Conservation (phyloP, 139 green algal genomes). For the Chlorella sp. region DNA sequence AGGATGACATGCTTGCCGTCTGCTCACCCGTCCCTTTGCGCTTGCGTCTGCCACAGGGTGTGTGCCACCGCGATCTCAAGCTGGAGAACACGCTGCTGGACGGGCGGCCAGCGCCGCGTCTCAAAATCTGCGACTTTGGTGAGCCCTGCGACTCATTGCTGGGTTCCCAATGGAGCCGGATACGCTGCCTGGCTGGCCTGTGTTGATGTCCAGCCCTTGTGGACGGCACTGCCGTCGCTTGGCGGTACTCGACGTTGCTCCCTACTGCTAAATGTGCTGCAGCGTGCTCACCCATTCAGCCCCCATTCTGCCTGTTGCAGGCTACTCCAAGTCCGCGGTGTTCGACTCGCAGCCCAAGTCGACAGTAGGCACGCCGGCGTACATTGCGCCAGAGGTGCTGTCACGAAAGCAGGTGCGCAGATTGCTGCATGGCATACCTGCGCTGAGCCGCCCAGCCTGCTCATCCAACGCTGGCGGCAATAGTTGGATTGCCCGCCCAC, state of each 20-base stretch:
- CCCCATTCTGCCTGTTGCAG: background rate
- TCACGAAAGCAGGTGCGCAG: slow-evolving; percentile 23
- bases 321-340: slow-evolving; percentile 60
- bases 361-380: slow-evolving; percentile 99
- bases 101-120: slow-evolving; percentile 72
- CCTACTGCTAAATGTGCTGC: too few relatives aligned
- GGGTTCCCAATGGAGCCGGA: too few relatives aligned
- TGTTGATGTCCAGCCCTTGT: too few relatives aligned
- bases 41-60: slow-evolving; percentile 61
- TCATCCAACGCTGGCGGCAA: background rate
- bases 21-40: background rate
- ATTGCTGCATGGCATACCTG: background rate
- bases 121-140: slow-evolving; percentile 99
- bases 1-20: too few relatives aligned
- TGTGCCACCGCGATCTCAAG: slow-evolving; percentile 98
- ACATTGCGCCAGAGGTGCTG: slow-evolving; percentile 93
- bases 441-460: background rate
- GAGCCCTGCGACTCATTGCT: background rate
- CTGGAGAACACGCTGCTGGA: slow-evolving; percentile 99
- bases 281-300: too few relatives aligned
- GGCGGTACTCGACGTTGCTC: background rate
- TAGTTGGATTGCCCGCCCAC: background rate
- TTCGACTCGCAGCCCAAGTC: slow-evolving; percentile 96
- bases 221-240: too few relatives aligned
- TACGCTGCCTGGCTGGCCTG: too few relatives aligned